These are phyloP conservation scores for Penicillium concentricum DNA, from an alignment of 2,329 filamentous ascomycete species.

Conservation along the genomic window DNA sequence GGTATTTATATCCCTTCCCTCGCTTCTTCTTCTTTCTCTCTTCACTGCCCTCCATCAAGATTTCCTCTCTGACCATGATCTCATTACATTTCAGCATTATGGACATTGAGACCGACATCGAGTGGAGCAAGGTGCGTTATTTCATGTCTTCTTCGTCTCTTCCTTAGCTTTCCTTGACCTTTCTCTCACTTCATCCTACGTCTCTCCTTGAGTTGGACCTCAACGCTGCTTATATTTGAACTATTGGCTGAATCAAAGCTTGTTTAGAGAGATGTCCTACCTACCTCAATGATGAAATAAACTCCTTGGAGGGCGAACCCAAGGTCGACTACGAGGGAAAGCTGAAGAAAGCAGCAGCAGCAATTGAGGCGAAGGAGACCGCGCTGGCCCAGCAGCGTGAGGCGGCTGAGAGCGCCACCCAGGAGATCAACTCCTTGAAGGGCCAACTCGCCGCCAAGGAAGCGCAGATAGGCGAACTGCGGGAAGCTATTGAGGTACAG, in stretches of 20 bases:
- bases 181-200: background rate
- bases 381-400: background rate
- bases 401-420: too few relatives aligned
- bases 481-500: rapidly evolving
- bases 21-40: background rate
- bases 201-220: background rate
- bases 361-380: background rate
- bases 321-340: background rate
- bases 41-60: background rate
- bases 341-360: background rate
- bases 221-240: background rate
- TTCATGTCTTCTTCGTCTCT: background rate
- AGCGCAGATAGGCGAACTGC: background rate
- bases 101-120: too few relatives aligned
- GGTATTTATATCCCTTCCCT: background rate
- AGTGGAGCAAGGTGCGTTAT: background rate
- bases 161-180: background rate
- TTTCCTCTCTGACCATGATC: background rate
- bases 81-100: background rate
- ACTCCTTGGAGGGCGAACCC: background rate
- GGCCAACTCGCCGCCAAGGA: background rate
- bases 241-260: background rate
- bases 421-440: background rate
- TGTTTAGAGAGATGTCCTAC: background rate
- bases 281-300: background rate